Conservation (phyloP, 495 filamentous ascomycete species). For the Aspergillus affinis region DNA sequence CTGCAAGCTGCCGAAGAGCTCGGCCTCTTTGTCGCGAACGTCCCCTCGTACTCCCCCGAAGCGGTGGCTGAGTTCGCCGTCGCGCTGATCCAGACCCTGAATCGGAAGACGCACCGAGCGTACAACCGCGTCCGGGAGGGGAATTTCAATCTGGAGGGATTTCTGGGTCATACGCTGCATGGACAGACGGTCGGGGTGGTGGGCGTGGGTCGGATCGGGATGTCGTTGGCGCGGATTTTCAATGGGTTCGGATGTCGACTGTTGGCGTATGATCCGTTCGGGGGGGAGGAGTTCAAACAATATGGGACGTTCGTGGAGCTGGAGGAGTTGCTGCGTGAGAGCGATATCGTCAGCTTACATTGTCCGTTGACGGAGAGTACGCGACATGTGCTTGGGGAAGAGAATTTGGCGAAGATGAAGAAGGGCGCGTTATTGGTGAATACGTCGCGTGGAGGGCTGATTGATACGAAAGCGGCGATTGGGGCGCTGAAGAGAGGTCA, state of each 20-base stretch:
- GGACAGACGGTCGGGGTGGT: slow-evolving; percentile 56
- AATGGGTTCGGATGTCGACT: slow-evolving; percentile 62
- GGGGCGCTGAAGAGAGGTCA: slow-evolving; percentile 57
- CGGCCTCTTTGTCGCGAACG: slow-evolving; percentile 63
- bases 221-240: slow-evolving; percentile 44
- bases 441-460: slow-evolving; percentile 63
- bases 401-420: slow-evolving; percentile 55
- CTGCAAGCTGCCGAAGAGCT: slow-evolving; percentile 53
- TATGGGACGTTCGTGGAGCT: slow-evolving; percentile 56
- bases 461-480: slow-evolving; percentile 59
- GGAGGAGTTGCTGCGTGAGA: slow-evolving; percentile 45
- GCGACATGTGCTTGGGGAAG: slow-evolving; percentile 58
- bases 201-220: slow-evolving; percentile 37
- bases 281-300: slow-evolving; percentile 42
- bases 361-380: slow-evolving; percentile 62
- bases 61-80: slow-evolving; percentile 72
- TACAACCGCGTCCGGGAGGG: slow-evolving; percentile 72
- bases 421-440: slow-evolving; percentile 62
- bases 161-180: slow-evolving; percentile 59
- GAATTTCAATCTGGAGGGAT: slow-evolving; percentile 66
- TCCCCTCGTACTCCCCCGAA: slow-evolving; percentile 69
- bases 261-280: slow-evolving; percentile 58
- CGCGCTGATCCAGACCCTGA: slow-evolving; percentile 65
- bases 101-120: slow-evolving; percentile 68
- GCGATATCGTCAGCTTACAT: slow-evolving; percentile 63